Evolutionary conservation across 345 rosid genomes (phyloP).

Genomic region (Euphorbia lathyris): DNA sequence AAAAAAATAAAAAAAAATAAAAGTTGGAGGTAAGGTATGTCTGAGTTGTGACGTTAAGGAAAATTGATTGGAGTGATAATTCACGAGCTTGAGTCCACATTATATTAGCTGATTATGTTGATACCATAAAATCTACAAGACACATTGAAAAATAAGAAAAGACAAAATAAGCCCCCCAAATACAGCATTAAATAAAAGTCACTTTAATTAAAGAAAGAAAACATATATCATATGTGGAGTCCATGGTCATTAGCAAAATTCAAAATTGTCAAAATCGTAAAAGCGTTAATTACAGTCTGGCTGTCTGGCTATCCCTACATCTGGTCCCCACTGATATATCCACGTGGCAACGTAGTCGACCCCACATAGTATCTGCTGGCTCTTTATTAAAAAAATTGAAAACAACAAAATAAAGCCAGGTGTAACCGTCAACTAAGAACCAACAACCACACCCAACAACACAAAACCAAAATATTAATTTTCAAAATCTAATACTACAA

Average conservation of each 20-base stretch:
- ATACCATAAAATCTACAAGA: slow-evolving; percentile 32
- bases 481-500: too few species aligned
- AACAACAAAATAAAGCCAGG: slow-evolving; percentile 27
- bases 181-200: background rate
- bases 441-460: slow-evolving; percentile 36
- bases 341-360: background rate
- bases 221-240: background rate
- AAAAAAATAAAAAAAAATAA: too few species aligned
- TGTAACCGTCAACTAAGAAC: slow-evolving; percentile 42
- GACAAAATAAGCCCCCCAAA: background rate
- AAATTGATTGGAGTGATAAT: too few species aligned
- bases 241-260: background rate
- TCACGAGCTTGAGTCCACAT: too few species aligned
- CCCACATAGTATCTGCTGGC: slow-evolving; percentile 19
- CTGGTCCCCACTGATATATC: background rate
- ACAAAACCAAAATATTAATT: background rate
- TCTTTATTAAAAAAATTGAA: background rate
- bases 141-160: background rate
- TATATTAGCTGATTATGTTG: too few species aligned
- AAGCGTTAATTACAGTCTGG: background rate
- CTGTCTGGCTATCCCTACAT: background rate
- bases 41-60: too few species aligned
- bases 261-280: background rate
- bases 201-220: background rate
- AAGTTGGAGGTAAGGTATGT: too few species aligned